phyloP scores from a whole-genome alignment of 2,329 filamentous ascomycete genomes.

The Aspergillus sp. region DNA sequence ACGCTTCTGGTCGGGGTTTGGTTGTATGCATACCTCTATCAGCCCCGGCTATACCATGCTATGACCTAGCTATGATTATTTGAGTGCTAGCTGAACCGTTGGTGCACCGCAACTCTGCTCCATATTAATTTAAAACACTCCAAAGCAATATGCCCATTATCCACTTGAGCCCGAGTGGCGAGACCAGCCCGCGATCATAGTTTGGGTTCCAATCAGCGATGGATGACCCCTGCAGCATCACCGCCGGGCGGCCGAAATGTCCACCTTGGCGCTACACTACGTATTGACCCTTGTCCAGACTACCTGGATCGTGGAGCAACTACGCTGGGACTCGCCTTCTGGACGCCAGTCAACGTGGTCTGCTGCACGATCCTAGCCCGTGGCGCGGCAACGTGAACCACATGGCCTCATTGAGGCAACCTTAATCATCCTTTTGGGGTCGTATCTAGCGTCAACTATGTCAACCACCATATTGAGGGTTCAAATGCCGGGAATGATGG shows the following conservation, averaged over 20 bases:
- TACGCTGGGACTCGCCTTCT: background rate
- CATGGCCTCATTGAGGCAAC: background rate
- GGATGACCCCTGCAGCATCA: background rate
- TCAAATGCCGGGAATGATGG: background rate
- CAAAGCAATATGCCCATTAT: background rate
- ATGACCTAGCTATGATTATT: no score
- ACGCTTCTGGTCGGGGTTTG: background rate
- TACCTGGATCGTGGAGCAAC: background rate
- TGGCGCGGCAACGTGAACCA: background rate
- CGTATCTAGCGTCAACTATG: background rate
- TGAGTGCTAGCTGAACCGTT: background rate
- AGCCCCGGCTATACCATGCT: background rate
- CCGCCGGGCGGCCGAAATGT: background rate
- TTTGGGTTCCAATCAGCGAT: background rate
- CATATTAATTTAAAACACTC: background rate
- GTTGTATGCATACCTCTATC: background rate
- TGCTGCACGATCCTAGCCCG: background rate
- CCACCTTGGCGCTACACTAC: background rate
- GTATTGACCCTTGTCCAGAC: background rate
- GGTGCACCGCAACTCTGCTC: background rate
- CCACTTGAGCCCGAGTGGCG: background rate
- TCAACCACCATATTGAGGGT: background rate
- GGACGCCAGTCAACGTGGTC: background rate
- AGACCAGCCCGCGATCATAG: background rate
- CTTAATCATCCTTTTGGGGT: background rate